Evolutionary conservation across 768 basidiomycete species (phyloP).

Genomic region (Collybia nuda): DNA sequence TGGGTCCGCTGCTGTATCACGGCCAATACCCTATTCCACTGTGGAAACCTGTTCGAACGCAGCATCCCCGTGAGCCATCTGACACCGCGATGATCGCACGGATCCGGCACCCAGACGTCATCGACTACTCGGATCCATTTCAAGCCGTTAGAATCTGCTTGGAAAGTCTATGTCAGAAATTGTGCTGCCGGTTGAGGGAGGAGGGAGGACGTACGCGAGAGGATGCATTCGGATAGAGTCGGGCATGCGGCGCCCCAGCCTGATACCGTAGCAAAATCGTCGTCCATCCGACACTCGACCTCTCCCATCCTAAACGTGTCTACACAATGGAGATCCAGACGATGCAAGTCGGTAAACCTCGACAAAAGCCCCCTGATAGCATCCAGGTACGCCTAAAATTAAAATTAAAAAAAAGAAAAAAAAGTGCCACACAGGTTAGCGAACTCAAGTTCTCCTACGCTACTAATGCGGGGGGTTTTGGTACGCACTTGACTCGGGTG

Average conservation of each 20-base stretch:
- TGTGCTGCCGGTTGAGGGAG: neutral
- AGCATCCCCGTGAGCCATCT: slow-evolving; percentile 22
- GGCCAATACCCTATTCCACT: slow-evolving; percentile 19
- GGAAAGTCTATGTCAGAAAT: neutral
- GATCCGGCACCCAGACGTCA: slow-evolving; percentile 26
- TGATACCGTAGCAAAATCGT: slow-evolving; percentile 33
- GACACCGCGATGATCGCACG: slow-evolving; percentile 15
- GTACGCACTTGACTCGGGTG: slow-evolving; percentile 26
- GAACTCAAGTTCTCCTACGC: no score
- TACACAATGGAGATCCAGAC: slow-evolving; percentile 30
- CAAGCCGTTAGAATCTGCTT: slow-evolving; percentile 11
- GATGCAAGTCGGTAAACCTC: slow-evolving; percentile 30
- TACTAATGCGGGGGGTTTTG: neutral
- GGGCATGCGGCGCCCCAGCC: slow-evolving; percentile 36
- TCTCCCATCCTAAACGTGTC: slow-evolving; percentile 29
- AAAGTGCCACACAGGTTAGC: neutral
- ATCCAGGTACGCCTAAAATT: slow-evolving; percentile 21
- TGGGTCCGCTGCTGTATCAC: slow-evolving; percentile 4
- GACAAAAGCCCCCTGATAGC: slow-evolving; percentile 23
- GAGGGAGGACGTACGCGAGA: slow-evolving; percentile 30
- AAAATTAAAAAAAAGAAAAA: neutral
- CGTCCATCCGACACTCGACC: slow-evolving; percentile 26
- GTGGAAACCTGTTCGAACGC: slow-evolving; percentile 18
- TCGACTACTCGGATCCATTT: slow-evolving; percentile 14
- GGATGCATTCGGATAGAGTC: slow-evolving; percentile 31